Evolutionary conservation across 176 grass and related monocot genomes (phyloP).

Genomic region (Rhynchospora tenuis): DNA sequence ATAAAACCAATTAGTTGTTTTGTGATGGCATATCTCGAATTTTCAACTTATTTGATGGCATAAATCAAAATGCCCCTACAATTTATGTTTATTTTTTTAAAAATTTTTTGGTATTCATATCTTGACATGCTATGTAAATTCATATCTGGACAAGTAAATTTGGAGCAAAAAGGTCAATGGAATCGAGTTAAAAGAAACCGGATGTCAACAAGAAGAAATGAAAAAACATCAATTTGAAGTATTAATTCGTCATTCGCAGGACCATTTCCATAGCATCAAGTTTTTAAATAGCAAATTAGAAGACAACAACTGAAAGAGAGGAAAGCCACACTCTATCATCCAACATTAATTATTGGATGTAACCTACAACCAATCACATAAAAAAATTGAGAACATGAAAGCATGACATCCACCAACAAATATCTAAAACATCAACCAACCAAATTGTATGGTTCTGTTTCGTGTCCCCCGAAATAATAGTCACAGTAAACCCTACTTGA

Average conservation of each 20-base stretch:
- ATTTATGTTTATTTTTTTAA: too few species aligned
- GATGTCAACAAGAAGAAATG: background rate
- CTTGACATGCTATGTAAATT: too few species aligned
- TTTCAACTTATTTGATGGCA: too few species aligned
- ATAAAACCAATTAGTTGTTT: too few species aligned
- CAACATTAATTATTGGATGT: conserved; percentile 14
- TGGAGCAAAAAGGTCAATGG: background rate
- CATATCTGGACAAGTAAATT: background rate
- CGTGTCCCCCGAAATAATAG: background rate
- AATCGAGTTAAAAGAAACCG: background rate
- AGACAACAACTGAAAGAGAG: background rate
- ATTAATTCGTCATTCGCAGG: background rate
- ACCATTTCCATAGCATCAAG: background rate
- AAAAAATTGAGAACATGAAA: background rate
- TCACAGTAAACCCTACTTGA: background rate
- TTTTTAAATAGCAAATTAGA: background rate
- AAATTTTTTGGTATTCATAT: too few species aligned
- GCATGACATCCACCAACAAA: conserved; percentile 16
- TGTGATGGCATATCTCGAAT: too few species aligned
- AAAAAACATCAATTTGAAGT: background rate
- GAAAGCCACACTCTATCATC: conserved; percentile 1
- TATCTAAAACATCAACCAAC: conserved; percentile 11
- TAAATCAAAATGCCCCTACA: too few species aligned
- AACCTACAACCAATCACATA: conserved; percentile 16
- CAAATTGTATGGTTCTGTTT: conserved; percentile 14